A percentile compares a stretch with the other conserved stretches of the same genome.
Conservation (phyloP, 75 land plant genomes). For the Pinus taeda region DNA sequence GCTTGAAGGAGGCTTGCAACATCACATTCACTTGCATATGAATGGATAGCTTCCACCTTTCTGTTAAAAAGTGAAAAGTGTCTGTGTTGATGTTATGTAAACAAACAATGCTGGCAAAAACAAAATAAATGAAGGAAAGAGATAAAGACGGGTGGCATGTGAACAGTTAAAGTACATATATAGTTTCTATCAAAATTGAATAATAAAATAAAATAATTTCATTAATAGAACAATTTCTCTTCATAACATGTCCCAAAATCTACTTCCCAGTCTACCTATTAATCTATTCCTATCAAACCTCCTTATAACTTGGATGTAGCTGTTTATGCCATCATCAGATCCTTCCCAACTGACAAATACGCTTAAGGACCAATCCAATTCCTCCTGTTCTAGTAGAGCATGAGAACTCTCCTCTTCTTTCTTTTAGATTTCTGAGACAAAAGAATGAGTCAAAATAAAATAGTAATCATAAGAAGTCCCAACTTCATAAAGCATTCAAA, state of each 20-base stretch:
- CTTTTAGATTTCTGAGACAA: conserved; percentile 21
- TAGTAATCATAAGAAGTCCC: not conserved
- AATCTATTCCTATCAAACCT: not conserved
- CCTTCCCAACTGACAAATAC: conserved; percentile 59
- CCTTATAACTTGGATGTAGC: not conserved
- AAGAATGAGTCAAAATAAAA: not conserved
- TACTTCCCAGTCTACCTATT: not conserved
- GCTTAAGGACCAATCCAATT: conserved; percentile 88
- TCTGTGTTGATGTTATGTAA: too few relatives aligned
- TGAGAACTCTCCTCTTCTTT: conserved; percentile 4
- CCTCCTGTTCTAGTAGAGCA: conserved; percentile 28
- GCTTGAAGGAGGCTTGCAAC: conserved; percentile 40
- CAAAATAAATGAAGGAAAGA: too few relatives aligned
- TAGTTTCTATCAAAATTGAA: too few relatives aligned
- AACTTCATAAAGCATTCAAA: not conserved
- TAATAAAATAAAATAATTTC: too few relatives aligned
- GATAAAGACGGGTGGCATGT: too few relatives aligned
- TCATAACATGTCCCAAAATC: not conserved
- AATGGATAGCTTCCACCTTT: conserved; percentile 74
- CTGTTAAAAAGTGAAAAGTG: conserved; percentile 16
- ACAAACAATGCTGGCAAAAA: too few relatives aligned
- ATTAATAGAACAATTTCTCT: not conserved
- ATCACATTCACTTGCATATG: conserved; percentile 83
- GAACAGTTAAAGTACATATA: too few relatives aligned
- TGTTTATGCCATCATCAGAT: conserved; percentile 44